Percentiles rank a stretch among this genome's conserved stretches.
Evolutionary conservation across 139 green algal species (phyloP).

Genomic region (Edaphochlamys debaryana): DNA sequence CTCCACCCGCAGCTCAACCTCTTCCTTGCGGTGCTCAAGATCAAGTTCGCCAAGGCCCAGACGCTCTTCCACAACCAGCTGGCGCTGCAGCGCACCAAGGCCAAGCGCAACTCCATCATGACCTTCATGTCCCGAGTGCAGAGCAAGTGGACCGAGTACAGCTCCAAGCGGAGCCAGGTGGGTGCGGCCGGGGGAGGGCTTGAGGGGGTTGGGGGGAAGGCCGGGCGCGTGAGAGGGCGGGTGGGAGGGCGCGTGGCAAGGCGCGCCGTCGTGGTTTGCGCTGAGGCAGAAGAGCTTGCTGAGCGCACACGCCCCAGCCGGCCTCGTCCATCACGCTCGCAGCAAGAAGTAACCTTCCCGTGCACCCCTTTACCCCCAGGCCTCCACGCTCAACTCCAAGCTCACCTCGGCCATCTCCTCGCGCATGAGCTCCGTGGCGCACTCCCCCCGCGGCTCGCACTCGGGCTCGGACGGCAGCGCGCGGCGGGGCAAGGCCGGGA

Average conservation of each 20-base stretch:
- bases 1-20: slow-evolving; percentile 73
- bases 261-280: no score
- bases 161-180: slow-evolving; percentile 7
- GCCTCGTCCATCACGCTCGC: no score
- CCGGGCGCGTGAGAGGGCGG: no score
- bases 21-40: slow-evolving; percentile 87
- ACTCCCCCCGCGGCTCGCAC: background rate
- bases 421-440: background rate
- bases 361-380: no score
- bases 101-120: slow-evolving; percentile 29
- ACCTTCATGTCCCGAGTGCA: slow-evolving; percentile 24
- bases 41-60: slow-evolving; percentile 84
- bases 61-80: slow-evolving; percentile 66
- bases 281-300: no score
- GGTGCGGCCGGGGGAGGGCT: no score
- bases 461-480: background rate
- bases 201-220: no score
- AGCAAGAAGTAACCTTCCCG: no score
- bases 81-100: slow-evolving; percentile 8
- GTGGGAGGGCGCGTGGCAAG: no score
- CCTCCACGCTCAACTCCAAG: slow-evolving; percentile 21
- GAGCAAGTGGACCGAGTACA: slow-evolving; percentile 39
- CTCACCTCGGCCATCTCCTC: slow-evolving; percentile 27
- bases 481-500: background rate
- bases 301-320: no score